Evolutionary conservation across 257 asterid species (phyloP).

Genomic region (Datura wrightii): DNA sequence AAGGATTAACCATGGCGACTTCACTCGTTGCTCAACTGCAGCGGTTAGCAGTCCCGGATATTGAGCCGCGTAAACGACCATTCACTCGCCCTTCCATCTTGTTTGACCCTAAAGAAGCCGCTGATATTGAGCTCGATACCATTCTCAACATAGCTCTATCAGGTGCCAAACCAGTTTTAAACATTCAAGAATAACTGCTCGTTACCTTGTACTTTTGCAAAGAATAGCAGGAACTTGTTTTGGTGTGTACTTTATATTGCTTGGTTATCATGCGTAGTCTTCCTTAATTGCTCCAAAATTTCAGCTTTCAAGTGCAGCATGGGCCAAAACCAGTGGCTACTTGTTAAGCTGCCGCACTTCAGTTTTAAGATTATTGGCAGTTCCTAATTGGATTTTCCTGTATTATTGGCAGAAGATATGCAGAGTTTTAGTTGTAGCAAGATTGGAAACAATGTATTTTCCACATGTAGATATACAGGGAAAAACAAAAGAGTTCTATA

Average conservation of each 20-base stretch:
- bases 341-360: neutral
- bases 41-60: constrained; percentile 59
- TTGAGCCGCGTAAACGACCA: constrained; percentile 71
- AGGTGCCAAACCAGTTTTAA: constrained; percentile 47
- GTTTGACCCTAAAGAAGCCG: constrained; percentile 77
- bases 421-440: neutral
- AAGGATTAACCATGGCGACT: constrained; percentile 49
- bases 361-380: neutral
- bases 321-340: neutral
- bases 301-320: neutral
- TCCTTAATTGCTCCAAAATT: neutral
- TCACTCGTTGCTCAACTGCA: constrained; percentile 75
- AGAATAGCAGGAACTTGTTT: neutral
- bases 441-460: neutral
- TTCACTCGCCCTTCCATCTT: constrained; percentile 78
- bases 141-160: constrained; percentile 56
- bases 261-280: neutral
- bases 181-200: neutral
- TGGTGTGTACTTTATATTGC: neutral
- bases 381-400: neutral
- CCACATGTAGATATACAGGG: neutral
- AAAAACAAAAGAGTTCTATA: neutral
- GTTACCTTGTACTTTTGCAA: neutral
- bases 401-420: neutral
- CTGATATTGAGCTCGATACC: constrained; percentile 74